These are phyloP conservation scores for Apiotrichum sp. DNA, from an alignment of 1,284 basidiomycete genomes.

Conservation along the genomic window DNA sequence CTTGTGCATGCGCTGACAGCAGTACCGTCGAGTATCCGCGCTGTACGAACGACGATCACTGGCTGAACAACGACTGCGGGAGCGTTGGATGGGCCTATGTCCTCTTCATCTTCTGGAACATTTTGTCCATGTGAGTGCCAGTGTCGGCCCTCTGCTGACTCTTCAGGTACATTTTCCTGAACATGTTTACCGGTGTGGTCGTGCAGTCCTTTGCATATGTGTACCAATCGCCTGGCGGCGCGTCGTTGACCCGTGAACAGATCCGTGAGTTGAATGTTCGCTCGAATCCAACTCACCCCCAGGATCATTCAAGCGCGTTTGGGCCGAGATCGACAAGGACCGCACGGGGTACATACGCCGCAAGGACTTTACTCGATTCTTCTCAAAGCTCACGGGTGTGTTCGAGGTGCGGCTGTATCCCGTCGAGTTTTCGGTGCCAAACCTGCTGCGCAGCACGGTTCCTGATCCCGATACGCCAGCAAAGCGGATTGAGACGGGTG, in stretches of 20 bases:
- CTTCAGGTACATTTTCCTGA: constrained; percentile 81
- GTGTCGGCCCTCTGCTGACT: constrained; percentile 7
- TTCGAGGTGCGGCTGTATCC: constrained; percentile 84
- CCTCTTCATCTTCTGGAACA: constrained; percentile 93
- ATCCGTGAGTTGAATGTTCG: constrained; percentile 55
- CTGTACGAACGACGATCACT: constrained; percentile 62
- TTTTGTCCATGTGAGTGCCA: constrained; percentile 76
- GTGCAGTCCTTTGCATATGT: constrained; percentile 97
- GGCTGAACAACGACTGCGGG: constrained; percentile 79
- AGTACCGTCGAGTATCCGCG: constrained; percentile 64
- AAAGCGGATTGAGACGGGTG: constrained; percentile 27
- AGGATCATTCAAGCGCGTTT: constrained; percentile 78
- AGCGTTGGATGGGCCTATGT: constrained; percentile 76
- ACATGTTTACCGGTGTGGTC: constrained; percentile 92
- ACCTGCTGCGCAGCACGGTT: constrained; percentile 50
- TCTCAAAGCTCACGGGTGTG: constrained; percentile 53
- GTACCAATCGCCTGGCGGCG: constrained; percentile 74
- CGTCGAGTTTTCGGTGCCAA: constrained; percentile 57
- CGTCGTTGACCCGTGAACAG: constrained; percentile 77
- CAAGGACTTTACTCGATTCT: constrained; percentile 69
- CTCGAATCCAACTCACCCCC: not conserved
- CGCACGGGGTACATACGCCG: constrained; percentile 73
- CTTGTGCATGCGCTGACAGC: no score
- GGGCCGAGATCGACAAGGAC: constrained; percentile 76
- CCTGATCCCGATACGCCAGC: constrained; percentile 26